Evolutionary conservation across 805 yeast genomes (phyloP).

Genomic region (Lachancea meyersii): DNA sequence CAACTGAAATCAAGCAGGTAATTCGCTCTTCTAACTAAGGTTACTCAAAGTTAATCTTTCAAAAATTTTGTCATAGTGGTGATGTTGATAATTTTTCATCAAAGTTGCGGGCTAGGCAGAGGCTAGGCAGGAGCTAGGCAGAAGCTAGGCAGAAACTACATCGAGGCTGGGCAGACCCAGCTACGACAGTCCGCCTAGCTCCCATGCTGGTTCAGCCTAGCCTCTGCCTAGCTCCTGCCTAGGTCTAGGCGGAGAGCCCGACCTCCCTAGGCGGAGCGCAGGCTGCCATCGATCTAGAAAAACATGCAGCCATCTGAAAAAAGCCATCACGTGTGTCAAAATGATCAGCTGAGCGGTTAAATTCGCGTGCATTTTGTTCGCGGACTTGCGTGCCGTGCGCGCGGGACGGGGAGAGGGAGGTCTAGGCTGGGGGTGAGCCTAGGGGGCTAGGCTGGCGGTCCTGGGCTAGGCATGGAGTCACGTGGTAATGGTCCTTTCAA

Average conservation of each 20-base stretch:
- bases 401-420: background rate
- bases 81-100: constrained; percentile 5
- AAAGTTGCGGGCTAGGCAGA: background rate
- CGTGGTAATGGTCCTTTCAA: background rate
- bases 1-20: background rate
- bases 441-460: background rate
- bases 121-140: constrained; percentile 1
- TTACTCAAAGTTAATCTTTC: constrained; percentile 8
- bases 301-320: background rate
- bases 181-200: background rate
- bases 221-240: background rate
- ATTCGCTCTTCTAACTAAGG: constrained; percentile 5
- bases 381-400: no score
- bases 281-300: background rate
- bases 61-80: constrained; percentile 7
- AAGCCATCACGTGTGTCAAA: background rate
- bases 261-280: background rate
- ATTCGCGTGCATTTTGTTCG: background rate
- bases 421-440: background rate
- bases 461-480: background rate
- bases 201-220: background rate
- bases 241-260: background rate
- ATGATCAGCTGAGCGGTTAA: background rate
- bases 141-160: background rate
- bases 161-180: background rate